Conservation (phyloP, 1,139 yeast genomes). For the Blastobotrys ciferrii region DNA sequence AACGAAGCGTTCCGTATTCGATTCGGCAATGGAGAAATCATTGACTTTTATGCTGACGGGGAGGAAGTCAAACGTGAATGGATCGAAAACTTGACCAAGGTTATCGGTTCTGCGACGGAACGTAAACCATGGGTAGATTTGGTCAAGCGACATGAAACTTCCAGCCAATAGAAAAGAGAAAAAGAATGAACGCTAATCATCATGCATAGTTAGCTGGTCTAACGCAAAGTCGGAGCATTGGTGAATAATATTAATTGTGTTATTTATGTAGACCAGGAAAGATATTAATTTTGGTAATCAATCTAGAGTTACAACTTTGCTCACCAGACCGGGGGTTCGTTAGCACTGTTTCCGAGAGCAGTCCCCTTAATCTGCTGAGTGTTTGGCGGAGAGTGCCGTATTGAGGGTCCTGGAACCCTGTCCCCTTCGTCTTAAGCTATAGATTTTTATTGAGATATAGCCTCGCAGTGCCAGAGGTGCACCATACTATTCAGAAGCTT, state of each 20-base stretch:
- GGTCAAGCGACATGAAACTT: slow-evolving; percentile 14
- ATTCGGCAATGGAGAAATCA: slow-evolving; percentile 66
- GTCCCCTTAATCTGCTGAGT: too few relatives aligned
- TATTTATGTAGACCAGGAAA: not conserved
- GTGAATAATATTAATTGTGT: not conserved
- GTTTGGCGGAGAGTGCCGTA: too few relatives aligned
- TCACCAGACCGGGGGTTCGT: too few relatives aligned
- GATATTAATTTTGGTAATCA: not conserved
- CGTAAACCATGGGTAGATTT: slow-evolving; percentile 31
- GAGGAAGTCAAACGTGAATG: slow-evolving; percentile 51
- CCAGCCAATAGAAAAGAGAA: not conserved
- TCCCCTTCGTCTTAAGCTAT: too few relatives aligned
- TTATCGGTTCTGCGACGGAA: slow-evolving; percentile 22
- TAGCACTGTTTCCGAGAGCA: too few relatives aligned
- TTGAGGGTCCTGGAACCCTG: too few relatives aligned
- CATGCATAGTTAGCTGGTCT: not conserved
- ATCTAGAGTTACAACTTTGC: too few relatives aligned
- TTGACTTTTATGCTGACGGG: slow-evolving; percentile 66
- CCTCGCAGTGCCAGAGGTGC: too few relatives aligned
- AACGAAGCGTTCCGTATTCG: slow-evolving; percentile 49
- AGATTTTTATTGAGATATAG: too few relatives aligned
- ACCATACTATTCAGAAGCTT: too few relatives aligned
- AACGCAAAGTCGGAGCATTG: not conserved
- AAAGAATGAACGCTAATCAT: not conserved
- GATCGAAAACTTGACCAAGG: slow-evolving; percentile 35